Conservation (phyloP, 768 basidiomycete species). For the Lentinus brumalis region DNA sequence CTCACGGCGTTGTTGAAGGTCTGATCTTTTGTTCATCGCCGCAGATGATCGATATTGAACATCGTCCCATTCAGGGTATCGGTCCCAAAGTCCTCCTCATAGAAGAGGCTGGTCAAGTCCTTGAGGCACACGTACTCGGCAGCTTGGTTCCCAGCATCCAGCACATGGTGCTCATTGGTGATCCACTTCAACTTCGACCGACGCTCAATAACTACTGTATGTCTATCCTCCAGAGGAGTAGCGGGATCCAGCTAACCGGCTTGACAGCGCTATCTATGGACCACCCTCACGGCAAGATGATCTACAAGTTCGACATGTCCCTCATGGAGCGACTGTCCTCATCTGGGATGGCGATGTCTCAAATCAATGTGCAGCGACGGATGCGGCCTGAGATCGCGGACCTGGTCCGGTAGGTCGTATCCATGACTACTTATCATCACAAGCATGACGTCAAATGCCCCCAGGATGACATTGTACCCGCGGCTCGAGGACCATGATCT, state of each 20-base stretch:
- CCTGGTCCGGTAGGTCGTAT: conserved; percentile 49
- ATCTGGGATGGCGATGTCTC: conserved; percentile 64
- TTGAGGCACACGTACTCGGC: conserved; percentile 74
- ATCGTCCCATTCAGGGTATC: conserved; percentile 43
- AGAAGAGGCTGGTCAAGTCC: conserved; percentile 81
- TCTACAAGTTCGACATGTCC: conserved; percentile 65
- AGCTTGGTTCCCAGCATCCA: conserved; percentile 64
- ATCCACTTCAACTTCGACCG: conserved; percentile 75
- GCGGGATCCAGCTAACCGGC: not conserved
- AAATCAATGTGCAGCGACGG: conserved; percentile 69
- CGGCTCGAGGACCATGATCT: conserved; percentile 56
- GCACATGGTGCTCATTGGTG: conserved; percentile 79
- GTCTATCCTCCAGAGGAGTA: conserved; percentile 17
- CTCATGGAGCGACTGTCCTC: conserved; percentile 73
- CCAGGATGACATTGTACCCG: conserved; percentile 62
- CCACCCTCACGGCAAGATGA: conserved; percentile 48
- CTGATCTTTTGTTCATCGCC: conserved; percentile 5
- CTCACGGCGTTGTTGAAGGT: conserved; percentile 59
- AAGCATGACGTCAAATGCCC: too few species aligned
- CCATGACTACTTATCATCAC: too few species aligned
- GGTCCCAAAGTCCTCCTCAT: conserved; percentile 65
- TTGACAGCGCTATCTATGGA: conserved; percentile 67
- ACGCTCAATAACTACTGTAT: conserved; percentile 63
- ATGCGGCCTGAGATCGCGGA: conserved; percentile 74
- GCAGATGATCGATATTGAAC: not conserved